Percentiles rank a stretch among this genome's conserved stretches.
Evolutionary conservation across 192 early-diverging fungal species (phyloP).

Genomic region (Linnemannia exigua): DNA sequence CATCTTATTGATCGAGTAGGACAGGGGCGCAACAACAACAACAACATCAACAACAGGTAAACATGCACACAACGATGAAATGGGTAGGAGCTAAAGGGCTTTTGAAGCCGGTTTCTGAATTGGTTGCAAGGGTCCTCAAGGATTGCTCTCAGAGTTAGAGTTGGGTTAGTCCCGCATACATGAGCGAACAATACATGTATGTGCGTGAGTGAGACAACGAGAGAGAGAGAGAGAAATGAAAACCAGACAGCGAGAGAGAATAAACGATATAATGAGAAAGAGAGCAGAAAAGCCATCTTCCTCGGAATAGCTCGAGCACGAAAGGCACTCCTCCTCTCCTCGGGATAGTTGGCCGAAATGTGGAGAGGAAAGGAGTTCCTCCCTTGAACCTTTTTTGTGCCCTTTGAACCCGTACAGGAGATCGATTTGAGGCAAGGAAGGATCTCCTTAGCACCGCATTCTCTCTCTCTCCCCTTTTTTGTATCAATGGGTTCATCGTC

Average conservation of each 20-base stretch:
- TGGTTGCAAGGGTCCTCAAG: background rate
- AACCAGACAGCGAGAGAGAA: too few relatives aligned
- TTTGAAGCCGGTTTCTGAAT: background rate
- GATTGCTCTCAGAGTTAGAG: constrained; percentile 1
- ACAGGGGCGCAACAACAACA: too few relatives aligned
- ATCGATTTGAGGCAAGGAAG: background rate
- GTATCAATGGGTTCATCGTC: background rate
- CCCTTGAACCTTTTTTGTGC: background rate
- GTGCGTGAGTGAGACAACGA: constrained; percentile 5
- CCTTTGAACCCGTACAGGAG: background rate
- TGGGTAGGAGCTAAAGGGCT: background rate
- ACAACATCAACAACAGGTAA: background rate
- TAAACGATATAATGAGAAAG: background rate
- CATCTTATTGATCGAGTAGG: background rate
- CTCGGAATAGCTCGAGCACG: background rate
- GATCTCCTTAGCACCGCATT: background rate
- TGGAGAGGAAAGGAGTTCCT: background rate
- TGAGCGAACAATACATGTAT: background rate
- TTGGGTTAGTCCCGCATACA: background rate
- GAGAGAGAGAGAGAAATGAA: background rate
- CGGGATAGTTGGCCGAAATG: constrained; percentile 1
- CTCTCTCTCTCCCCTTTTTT: background rate
- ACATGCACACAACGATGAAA: background rate
- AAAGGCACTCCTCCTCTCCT: background rate
- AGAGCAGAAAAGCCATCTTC: background rate